Base-by-base conservation (phyloP, 129 eudicot species). In the Lonicera japonica region DNA sequence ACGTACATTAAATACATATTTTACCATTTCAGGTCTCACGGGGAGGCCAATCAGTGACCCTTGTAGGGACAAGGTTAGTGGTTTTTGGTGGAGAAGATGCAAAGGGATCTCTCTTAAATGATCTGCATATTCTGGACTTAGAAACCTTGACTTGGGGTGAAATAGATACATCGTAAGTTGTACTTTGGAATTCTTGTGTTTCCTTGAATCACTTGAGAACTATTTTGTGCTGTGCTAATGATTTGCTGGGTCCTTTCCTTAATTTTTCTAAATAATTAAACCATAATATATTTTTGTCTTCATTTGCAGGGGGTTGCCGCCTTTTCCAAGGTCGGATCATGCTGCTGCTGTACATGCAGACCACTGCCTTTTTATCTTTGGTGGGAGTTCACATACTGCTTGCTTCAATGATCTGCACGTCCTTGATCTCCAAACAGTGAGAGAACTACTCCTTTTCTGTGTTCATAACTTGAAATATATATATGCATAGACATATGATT, bases 281-380 rank as follows among this genome's bases (percentile, higher is more conserved):
- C n/a, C n/a, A n/a, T n/a, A n/a, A n/a, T n/a, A n/a, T n/a, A n/a
- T n/a, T n/a, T n/a, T n/a, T n/a, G n/a, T n/a, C n/a, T n/a, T n/a
- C n/a, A n/a, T n/a, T n/a, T n/a, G n/a, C n/a, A 94, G 99, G 79
- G 99, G 96, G 23, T 79, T 80, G 63, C 81, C 96, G 21, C 99
- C 99, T 78, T 83, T 96, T 69, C 99, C 99, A 75, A 73, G 99
- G 73, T 94, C 99, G 38, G 99, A 94, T 74, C 99, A 94, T 77
- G 95, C 99, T 64, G 99, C 99, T 67, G 99, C 99, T 47, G 99
- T 88, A 41, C 99, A 94, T 73, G 99, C 96, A 45, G 99, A 88
- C 59, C 92, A 89, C 24, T 94, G 80, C 77, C 99, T 94, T 59
- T 95, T 94, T 56, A 85, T 94, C 60, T 94, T 88, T 75, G 99